Percentiles rank a stretch among this genome's conserved stretches.
phyloP scores from a whole-genome alignment of 257 asterid genomes.

The Solanum gracilifrons region DNA sequence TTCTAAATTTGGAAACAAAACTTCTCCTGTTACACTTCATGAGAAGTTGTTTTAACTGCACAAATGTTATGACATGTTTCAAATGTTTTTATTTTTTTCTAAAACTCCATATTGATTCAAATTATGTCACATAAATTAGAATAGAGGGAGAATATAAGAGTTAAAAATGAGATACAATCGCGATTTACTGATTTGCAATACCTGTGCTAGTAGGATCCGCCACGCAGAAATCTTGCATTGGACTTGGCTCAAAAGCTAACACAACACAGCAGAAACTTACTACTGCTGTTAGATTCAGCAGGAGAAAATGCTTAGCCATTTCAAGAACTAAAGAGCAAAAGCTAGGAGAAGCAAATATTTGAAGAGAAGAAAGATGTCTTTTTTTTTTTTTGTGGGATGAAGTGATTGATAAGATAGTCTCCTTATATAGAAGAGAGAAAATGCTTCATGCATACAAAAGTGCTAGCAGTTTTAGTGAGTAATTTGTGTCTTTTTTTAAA shows the following conservation, averaged over 20 bases:
- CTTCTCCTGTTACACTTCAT: neutral
- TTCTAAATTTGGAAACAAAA: neutral
- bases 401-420: neutral
- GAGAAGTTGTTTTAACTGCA: neutral
- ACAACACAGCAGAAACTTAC: neutral
- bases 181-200: neutral
- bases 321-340: neutral
- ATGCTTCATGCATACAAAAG: neutral
- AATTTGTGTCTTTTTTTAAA: neutral
- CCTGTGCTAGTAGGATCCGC: neutral
- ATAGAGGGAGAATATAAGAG: neutral
- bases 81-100: neutral
- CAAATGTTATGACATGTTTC: neutral
- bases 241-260: neutral
- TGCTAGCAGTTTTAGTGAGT: neutral
- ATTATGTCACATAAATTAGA: neutral
- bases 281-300: neutral
- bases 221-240: neutral
- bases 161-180: neutral
- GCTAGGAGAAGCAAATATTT: neutral
- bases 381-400: neutral
- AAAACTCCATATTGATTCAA: neutral
- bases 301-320: neutral
- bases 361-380: neutral
- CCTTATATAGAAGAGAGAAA: neutral